phyloP scores from a whole-genome alignment of 495 filamentous ascomycete genomes.

The Penicillium argentinense region DNA sequence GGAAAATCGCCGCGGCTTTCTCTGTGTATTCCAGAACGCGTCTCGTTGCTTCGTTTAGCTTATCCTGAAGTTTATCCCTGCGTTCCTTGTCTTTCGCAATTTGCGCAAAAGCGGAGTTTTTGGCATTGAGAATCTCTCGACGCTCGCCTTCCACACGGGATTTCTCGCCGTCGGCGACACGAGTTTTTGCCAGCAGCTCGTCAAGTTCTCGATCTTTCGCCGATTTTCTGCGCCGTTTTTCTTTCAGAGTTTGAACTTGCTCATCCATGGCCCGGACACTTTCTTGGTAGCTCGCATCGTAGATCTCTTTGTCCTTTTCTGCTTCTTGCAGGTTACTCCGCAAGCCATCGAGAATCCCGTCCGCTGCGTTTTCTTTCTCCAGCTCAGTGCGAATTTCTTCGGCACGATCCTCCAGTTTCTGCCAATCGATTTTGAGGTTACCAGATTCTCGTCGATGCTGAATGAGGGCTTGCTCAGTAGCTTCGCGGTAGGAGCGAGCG shows the following conservation, averaged over 20 bases:
- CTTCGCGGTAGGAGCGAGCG: constrained; percentile 27
- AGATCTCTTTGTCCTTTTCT: constrained; percentile 46
- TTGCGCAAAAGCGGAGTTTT: constrained; percentile 60
- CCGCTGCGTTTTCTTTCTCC: constrained; percentile 57
- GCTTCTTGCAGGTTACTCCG: constrained; percentile 52
- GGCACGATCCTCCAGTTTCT: constrained; percentile 57
- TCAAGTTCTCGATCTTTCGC: constrained; percentile 40
- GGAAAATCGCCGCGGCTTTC: constrained; percentile 56
- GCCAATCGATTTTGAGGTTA: constrained; percentile 53
- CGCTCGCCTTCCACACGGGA: constrained; percentile 50
- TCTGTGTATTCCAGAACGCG: constrained; percentile 53
- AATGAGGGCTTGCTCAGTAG: constrained; percentile 42
- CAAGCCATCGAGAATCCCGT: constrained; percentile 62
- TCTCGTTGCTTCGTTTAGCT: constrained; percentile 44
- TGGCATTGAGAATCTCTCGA: constrained; percentile 55
- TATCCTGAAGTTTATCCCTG: constrained; percentile 43
- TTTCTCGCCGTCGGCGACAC: constrained; percentile 60
- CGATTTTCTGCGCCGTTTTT: constrained; percentile 40
- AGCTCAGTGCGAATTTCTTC: constrained; percentile 63
- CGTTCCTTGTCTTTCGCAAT: constrained; percentile 51
- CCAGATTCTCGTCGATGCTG: constrained; percentile 44
- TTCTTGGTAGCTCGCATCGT: constrained; percentile 53
- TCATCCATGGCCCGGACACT: constrained; percentile 49
- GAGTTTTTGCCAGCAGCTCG: constrained; percentile 41
- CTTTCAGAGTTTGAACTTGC: constrained; percentile 42